phyloP scores from a whole-genome alignment of 1,284 basidiomycete species.

The Rhodofomes roseus region DNA sequence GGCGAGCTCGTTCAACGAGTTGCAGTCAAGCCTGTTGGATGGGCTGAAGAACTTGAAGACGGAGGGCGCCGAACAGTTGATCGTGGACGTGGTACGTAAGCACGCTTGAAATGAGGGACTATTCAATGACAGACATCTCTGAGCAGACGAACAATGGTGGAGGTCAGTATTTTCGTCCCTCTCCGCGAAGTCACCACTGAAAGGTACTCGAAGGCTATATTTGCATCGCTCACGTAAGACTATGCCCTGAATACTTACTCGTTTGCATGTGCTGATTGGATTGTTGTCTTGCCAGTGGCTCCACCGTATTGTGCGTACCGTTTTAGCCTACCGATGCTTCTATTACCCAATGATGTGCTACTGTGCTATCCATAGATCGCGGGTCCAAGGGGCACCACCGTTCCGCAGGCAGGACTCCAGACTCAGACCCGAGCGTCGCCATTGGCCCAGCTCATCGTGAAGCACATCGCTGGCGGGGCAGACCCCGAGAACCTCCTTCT shows the following conservation, averaged over 20 bases:
- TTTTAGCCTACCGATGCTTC: neutral
- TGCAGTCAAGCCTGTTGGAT: conserved; percentile 42
- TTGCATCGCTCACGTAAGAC: conserved; percentile 53
- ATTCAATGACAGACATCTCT: neutral
- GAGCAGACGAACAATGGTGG: conserved; percentile 56
- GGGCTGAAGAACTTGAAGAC: conserved; percentile 48
- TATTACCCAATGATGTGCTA: neutral
- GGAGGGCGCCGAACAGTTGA: conserved; percentile 46
- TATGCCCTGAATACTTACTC: neutral
- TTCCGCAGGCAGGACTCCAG: conserved; percentile 56
- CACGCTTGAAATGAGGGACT: neutral
- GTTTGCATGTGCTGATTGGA: neutral
- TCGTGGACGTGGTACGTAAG: conserved; percentile 48
- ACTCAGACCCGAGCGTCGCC: conserved; percentile 47
- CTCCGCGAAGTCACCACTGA: neutral
- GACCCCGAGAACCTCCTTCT: conserved; percentile 44
- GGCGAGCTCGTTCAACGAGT: conserved; percentile 36
- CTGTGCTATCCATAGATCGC: conserved; percentile 52
- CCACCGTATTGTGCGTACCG: conserved; percentile 49
- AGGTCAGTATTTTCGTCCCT: conserved; percentile 27
- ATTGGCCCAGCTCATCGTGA: conserved; percentile 47
- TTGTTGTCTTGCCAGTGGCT: conserved; percentile 43
- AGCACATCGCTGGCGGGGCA: conserved; percentile 37
- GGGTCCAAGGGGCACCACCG: conserved; percentile 47
- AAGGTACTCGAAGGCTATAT: conserved; percentile 40